Conservation (phyloP, 305 asterid species). For the Fraxinus paxiana region DNA sequence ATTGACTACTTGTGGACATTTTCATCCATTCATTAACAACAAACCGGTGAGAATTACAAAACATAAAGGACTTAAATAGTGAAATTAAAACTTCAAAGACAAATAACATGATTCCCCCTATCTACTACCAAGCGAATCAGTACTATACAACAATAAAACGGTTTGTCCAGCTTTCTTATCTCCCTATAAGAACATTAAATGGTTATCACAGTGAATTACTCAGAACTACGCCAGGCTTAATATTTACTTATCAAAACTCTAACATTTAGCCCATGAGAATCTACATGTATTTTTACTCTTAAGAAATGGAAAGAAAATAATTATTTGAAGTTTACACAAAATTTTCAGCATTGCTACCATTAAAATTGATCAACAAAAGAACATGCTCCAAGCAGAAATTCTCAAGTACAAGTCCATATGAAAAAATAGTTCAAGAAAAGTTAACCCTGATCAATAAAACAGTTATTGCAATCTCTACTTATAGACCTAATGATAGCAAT, state of each 20-base stretch:
- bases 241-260: not conserved
- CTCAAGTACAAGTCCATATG: not conserved
- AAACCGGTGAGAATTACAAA: not conserved
- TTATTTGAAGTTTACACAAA: not conserved
- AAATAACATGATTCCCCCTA: not conserved
- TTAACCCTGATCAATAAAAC: not conserved
- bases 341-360: not conserved
- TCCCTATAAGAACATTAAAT: not conserved
- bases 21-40: not conserved
- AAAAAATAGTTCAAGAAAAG: not conserved
- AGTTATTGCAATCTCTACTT: not conserved
- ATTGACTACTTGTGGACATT: not conserved
- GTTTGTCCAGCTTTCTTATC: not conserved
- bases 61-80: not conserved
- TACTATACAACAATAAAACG: not conserved
- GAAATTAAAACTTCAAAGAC: not conserved
- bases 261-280: not conserved
- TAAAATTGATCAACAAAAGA: not conserved
- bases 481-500: not conserved
- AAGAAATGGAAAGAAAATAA: not conserved
- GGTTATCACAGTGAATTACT: not conserved
- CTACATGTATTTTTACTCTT: not conserved
- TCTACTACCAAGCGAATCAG: not conserved
- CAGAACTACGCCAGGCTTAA: not conserved
- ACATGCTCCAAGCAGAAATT: not conserved